Evolutionary conservation across 257 asterid genomes (phyloP).

Genomic region (Eustoma russellianum): DNA sequence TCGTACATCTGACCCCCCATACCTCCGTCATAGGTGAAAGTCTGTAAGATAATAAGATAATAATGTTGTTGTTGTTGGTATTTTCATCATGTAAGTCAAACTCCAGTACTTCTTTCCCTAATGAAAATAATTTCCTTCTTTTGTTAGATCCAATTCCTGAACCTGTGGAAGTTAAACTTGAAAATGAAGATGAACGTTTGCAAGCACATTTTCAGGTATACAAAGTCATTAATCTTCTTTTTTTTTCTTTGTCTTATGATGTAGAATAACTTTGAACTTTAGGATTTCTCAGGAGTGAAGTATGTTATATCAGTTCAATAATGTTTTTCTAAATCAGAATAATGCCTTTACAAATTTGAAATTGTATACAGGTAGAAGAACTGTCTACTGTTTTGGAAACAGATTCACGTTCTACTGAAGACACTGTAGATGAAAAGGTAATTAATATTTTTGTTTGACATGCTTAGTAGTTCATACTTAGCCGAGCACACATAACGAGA

Average conservation of each 20-base stretch:
- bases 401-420: constrained; percentile 25
- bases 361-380: constrained; percentile 64
- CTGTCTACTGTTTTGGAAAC: constrained; percentile 30
- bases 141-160: constrained; percentile 30
- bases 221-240: not conserved
- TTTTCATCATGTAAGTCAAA: not conserved
- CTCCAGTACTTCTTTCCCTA: not conserved
- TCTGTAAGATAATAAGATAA: too few species aligned
- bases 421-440: constrained; percentile 43
- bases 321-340: too few species aligned
- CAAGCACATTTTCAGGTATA: constrained; percentile 56
- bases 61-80: too few species aligned
- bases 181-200: constrained; percentile 35
- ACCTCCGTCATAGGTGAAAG: too few species aligned
- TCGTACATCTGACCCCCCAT: too few species aligned
- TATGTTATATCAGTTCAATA: too few species aligned
- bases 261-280: not conserved
- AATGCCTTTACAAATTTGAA: too few species aligned
- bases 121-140: constrained; percentile 3
- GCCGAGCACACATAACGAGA: too few species aligned
- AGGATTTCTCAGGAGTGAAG: too few species aligned
- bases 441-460: too few species aligned
- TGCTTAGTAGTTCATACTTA: too few species aligned
- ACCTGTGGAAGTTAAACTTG: constrained; percentile 24
- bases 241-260: not conserved